Evolutionary conservation across 192 early-diverging fungal species (phyloP).

Genomic region (Obelidium mucronatum): DNA sequence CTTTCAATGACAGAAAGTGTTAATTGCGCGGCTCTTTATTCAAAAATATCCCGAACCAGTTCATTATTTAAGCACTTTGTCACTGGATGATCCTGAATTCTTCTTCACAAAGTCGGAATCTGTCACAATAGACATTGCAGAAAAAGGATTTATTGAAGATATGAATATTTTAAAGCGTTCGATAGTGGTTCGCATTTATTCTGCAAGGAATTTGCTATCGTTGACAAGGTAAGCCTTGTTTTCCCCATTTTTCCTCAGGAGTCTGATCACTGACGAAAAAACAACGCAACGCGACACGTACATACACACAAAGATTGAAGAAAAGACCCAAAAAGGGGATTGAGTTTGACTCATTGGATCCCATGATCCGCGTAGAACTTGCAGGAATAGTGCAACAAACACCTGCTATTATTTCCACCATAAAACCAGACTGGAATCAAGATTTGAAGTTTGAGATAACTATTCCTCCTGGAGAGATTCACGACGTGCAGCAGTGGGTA

Average conservation of each 20-base stretch:
- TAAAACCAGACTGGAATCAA: constrained; percentile 49
- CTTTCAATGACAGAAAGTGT: constrained; percentile 18
- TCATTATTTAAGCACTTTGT: constrained; percentile 33
- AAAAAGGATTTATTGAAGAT: constrained; percentile 32
- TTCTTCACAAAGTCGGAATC: constrained; percentile 33
- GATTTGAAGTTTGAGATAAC: constrained; percentile 41
- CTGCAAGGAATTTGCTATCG: constrained; percentile 23
- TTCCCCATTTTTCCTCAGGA: not conserved
- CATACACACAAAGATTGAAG: constrained; percentile 38
- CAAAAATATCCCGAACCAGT: constrained; percentile 31
- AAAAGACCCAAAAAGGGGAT: constrained; percentile 33
- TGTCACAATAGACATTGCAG: constrained; percentile 13
- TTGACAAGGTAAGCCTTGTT: constrained; percentile 9
- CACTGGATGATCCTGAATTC: constrained; percentile 47
- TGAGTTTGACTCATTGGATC: constrained; percentile 40
- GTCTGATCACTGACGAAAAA: not conserved
- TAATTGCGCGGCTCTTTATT: constrained; percentile 43
- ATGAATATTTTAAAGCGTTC: constrained; percentile 33
- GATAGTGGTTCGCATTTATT: constrained; percentile 42
- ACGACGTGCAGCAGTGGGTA: constrained; percentile 54
- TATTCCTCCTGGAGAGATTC: constrained; percentile 53
- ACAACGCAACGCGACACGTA: not conserved
- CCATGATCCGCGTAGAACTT: constrained; percentile 42
- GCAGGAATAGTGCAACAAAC: constrained; percentile 35
- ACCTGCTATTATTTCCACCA: constrained; percentile 35